Base-by-base conservation (phyloP, 2,329 filamentous ascomycete genomes). In the Aureobasidium sp. region DNA sequence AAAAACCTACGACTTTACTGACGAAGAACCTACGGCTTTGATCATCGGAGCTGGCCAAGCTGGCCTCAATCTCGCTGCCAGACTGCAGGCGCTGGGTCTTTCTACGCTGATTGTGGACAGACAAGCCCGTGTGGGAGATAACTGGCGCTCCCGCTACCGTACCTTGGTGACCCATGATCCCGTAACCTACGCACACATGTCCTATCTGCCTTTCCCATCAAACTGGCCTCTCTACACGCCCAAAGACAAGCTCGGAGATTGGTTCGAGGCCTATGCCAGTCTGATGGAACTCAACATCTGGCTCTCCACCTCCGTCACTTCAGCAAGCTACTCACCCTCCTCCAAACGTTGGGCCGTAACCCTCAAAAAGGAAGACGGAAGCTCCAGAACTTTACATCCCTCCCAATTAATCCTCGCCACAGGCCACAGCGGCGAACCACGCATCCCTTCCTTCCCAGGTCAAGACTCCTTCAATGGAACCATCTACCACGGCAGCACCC, bases 181-280 rank as follows among this genome's bases (percentile, higher is more conserved):
- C 0, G 82, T 88, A 2, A 85, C 76, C 71, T 78, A 74, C 60
- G 79, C 82, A 60, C 81, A 85, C 67, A 74, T 88, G 75, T 83
- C 86, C 0, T 89, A 87, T 69, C 66, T 90, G 4, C 74, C 75
- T 0, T 90, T 89, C 68, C 87, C 86, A 0, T 68, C 78, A 0
- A 79, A 80, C 58, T 90, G 86, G 86, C 86, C 86, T 3, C 72
- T 87, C 17, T 90, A 87, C 70, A 88, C 85, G 0, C 85, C 86
- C 5, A 89, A 89, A 68, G 86, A 89, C 70, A 89, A 89, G 68
- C 75, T 89, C 0, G 87, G 79, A 1, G 84, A 88, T 47, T 90
- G 84, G 73, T 85, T 89, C 64, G 85, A 88, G 65, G 75, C 80
- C 0, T 89, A 90, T 65, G 86, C 81, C 0, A 79, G 76, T 5